These are phyloP conservation scores for Scedosporium apiospermum DNA, from an alignment of 2,329 filamentous ascomycete species.

Conservation along the genomic window DNA sequence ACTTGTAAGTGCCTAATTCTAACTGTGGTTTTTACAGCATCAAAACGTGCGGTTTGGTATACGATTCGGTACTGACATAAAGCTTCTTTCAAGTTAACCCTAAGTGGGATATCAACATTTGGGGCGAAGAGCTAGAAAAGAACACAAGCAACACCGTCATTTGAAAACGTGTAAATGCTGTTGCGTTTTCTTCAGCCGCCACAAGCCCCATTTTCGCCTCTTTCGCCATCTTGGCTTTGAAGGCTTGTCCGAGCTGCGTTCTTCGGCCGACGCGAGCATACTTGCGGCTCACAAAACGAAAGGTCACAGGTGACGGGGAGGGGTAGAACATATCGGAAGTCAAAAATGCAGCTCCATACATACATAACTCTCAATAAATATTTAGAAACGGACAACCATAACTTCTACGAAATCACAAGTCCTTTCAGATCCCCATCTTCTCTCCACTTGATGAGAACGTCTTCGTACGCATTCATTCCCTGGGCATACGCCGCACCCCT, in stretches of 20 bases:
- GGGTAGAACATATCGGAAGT: too few relatives aligned
- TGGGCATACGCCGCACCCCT: slow-evolving; percentile 15
- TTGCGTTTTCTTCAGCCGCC: too few relatives aligned
- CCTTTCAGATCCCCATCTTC: slow-evolving; percentile 19
- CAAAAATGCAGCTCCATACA: too few relatives aligned
- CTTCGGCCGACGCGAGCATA: too few relatives aligned
- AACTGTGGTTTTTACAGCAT: not conserved
- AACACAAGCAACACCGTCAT: slow-evolving; percentile 16
- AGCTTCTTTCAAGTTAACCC: slow-evolving; percentile 28
- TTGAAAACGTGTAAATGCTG: too few relatives aligned
- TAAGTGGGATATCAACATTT: slow-evolving; percentile 48
- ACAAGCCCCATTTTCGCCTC: too few relatives aligned
- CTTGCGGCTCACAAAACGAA: too few relatives aligned
- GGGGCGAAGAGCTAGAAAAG: slow-evolving; percentile 43
- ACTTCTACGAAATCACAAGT: not conserved
- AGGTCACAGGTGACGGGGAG: too few relatives aligned
- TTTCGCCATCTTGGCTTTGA: too few relatives aligned
- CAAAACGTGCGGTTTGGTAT: too few relatives aligned
- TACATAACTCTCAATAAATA: too few relatives aligned
- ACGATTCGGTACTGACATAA: slow-evolving; percentile 7
- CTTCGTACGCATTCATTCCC: slow-evolving; percentile 16
- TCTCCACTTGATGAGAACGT: slow-evolving; percentile 18
- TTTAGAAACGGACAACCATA: not conserved
- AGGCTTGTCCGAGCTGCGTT: too few relatives aligned
- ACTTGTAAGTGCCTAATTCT: slow-evolving; percentile 23